Evolutionary conservation across 1,284 basidiomycete genomes (phyloP).

Genomic region (Xanthoconium separans): DNA sequence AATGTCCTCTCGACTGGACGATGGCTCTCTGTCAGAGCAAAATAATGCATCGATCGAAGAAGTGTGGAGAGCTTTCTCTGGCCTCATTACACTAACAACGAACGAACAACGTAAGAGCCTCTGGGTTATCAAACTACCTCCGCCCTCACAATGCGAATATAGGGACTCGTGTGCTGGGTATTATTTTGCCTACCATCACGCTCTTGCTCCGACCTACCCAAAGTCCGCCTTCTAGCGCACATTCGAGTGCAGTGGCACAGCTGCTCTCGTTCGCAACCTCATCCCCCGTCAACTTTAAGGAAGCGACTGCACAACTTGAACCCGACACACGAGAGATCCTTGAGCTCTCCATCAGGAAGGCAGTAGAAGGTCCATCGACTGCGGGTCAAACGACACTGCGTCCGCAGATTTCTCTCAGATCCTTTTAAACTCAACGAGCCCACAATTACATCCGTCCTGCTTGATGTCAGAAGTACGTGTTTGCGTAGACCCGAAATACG

Average conservation of each 20-base stretch:
- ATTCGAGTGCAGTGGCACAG: constrained; percentile 68
- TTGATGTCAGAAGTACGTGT: constrained; percentile 5
- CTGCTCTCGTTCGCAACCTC: constrained; percentile 76
- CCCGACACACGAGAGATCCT: constrained; percentile 59
- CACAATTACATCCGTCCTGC: background rate
- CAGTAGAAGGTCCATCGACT: constrained; percentile 52
- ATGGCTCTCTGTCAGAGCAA: constrained; percentile 52
- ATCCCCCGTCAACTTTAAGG: constrained; percentile 82
- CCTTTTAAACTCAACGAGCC: constrained; percentile 46
- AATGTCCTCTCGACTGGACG: constrained; percentile 57
- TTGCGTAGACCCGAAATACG: background rate
- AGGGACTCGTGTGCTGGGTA: constrained; percentile 71
- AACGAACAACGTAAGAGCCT: constrained; percentile 67
- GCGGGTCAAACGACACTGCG: constrained; percentile 43
- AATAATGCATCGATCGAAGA: constrained; percentile 70
- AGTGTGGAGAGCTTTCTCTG: constrained; percentile 77
- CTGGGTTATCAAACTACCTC: background rate
- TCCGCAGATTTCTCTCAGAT: constrained; percentile 78
- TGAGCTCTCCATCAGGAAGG: constrained; percentile 79
- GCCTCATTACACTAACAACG: constrained; percentile 57
- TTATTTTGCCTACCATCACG: constrained; percentile 79
- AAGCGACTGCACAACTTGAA: constrained; percentile 75
- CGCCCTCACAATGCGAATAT: constrained; percentile 9
- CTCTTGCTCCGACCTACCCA: constrained; percentile 66
- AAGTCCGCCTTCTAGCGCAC: constrained; percentile 47